Evolutionary conservation across 805 yeast genomes (phyloP).

Genomic region (Yamadazyma takamatsuzukensis): DNA sequence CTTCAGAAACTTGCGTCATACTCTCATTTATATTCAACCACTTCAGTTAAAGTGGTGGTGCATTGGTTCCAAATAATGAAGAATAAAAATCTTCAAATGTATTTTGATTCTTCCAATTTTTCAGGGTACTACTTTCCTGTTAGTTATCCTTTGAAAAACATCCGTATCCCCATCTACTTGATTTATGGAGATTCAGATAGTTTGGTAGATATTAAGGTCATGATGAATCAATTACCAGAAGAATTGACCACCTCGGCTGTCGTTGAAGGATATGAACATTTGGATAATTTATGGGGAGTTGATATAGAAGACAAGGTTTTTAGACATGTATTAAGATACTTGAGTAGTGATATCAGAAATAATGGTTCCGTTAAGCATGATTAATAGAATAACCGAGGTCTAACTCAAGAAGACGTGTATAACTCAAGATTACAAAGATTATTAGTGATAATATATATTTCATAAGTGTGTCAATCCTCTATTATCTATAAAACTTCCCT

Average conservation of each 20-base stretch:
- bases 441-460: too few relatives aligned
- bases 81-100: slow-evolving; percentile 80
- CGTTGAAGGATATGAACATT: slow-evolving; percentile 74
- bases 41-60: slow-evolving; percentile 89
- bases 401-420: too few relatives aligned
- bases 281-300: slow-evolving; percentile 87
- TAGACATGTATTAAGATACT: slow-evolving; percentile 24
- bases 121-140: slow-evolving; percentile 29
- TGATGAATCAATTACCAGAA: slow-evolving; percentile 65
- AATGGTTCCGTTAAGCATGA: slow-evolving; percentile 3
- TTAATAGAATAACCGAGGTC: too few relatives aligned
- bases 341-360: slow-evolving; percentile 4
- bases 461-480: too few relatives aligned
- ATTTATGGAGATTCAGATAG: slow-evolving; percentile 81
- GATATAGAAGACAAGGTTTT: slow-evolving; percentile 45
- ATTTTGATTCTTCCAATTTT: slow-evolving; percentile 49
- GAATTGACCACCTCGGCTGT: slow-evolving; percentile 48
- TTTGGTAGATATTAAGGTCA: slow-evolving; percentile 77
- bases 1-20: slow-evolving; percentile 77
- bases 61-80: slow-evolving; percentile 94
- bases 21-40: slow-evolving; percentile 84
- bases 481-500: too few relatives aligned
- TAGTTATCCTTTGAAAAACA: slow-evolving; percentile 37
- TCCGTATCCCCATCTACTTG: slow-evolving; percentile 63
- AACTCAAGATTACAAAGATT: too few relatives aligned